Evolutionary conservation across 257 asterid species (phyloP).

Genomic region (Rauvolfia tetraphylla): DNA sequence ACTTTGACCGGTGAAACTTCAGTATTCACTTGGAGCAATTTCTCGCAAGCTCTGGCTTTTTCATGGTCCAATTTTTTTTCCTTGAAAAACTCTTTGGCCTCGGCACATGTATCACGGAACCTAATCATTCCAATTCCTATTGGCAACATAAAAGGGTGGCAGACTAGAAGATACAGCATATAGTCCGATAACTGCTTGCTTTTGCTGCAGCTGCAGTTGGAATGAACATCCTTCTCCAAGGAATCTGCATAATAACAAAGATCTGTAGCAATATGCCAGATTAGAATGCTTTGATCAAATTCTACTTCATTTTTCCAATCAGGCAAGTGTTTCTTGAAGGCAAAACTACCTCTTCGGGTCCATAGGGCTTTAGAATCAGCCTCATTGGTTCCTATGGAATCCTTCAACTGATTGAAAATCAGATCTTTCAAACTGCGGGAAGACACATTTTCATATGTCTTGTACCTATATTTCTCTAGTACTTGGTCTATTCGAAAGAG

Average conservation of each 20-base stretch:
- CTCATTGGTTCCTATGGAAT: not conserved
- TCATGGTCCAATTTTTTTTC: slow-evolving; percentile 13
- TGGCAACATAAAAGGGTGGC: slow-evolving; percentile 50
- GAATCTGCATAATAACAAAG: slow-evolving; percentile 35
- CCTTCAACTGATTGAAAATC: slow-evolving; percentile 20
- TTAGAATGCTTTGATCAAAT: slow-evolving; percentile 42
- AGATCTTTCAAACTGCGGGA: slow-evolving; percentile 5
- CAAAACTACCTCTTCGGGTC: slow-evolving; percentile 24
- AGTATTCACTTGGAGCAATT: slow-evolving; percentile 37
- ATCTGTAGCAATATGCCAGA: slow-evolving; percentile 54
- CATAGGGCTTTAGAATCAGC: slow-evolving; percentile 21
- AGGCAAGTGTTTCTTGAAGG: slow-evolving; percentile 11
- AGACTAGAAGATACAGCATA: slow-evolving; percentile 47
- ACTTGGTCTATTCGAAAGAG: slow-evolving; percentile 23
- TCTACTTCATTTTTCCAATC: slow-evolving; percentile 20
- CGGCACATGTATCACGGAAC: slow-evolving; percentile 48
- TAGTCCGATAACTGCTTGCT: slow-evolving; percentile 48
- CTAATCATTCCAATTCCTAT: slow-evolving; percentile 52
- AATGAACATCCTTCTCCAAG: too few species aligned
- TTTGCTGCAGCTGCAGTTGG: not conserved
- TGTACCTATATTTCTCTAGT: slow-evolving; percentile 37
- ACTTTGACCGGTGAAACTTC: slow-evolving; percentile 39
- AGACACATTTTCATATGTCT: slow-evolving; percentile 30
- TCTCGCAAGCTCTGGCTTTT: slow-evolving; percentile 24
- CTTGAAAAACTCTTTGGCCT: slow-evolving; percentile 36